Evolutionary conservation across 1,284 basidiomycete genomes (phyloP).

Genomic region (Boletus smithii): DNA sequence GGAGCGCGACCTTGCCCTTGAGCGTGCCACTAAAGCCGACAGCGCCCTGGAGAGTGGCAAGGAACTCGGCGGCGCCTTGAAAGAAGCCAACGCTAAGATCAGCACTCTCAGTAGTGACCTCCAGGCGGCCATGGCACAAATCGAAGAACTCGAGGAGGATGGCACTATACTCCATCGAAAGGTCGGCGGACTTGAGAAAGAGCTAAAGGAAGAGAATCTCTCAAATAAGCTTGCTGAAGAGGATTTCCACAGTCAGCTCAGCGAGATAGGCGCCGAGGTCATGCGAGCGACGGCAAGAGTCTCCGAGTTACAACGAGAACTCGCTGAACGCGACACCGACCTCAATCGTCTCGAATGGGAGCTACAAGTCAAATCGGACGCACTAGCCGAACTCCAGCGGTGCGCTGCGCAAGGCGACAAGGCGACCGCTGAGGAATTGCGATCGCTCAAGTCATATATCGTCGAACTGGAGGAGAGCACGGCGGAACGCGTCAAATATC

Average conservation of each 20-base stretch:
- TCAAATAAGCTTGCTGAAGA: conserved; percentile 34
- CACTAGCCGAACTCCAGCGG: conserved; percentile 36
- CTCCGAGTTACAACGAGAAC: conserved; percentile 36
- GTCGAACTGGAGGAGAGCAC: conserved; percentile 54
- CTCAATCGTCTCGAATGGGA: conserved; percentile 31
- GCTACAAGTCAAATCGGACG: conserved; percentile 38
- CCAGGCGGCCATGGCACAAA: conserved; percentile 52
- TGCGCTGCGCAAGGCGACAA: conserved; percentile 36
- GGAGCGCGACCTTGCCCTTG: conserved; percentile 53
- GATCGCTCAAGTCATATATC: conserved; percentile 47
- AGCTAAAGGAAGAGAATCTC: conserved; percentile 50
- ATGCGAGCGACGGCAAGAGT: conserved; percentile 28
- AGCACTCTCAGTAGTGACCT: conserved; percentile 52
- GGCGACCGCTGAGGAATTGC: conserved; percentile 40
- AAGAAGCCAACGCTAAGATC: conserved; percentile 59
- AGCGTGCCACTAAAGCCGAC: conserved; percentile 61
- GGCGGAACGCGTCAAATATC: conserved; percentile 45
- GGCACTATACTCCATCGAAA: conserved; percentile 42
- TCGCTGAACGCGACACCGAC: conserved; percentile 24
- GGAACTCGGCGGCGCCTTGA: conserved; percentile 63
- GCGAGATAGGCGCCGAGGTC: conserved; percentile 32
- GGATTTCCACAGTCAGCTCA: conserved; percentile 32
- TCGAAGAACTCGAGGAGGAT: conserved; percentile 31
- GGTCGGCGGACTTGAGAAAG: conserved; percentile 51
- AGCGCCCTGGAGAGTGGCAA: conserved; percentile 53